Percentiles rank a stretch among this genome's conserved stretches.
Conservation (phyloP, 2,329 filamentous ascomycete genomes). For the Alternaria triticina region DNA sequence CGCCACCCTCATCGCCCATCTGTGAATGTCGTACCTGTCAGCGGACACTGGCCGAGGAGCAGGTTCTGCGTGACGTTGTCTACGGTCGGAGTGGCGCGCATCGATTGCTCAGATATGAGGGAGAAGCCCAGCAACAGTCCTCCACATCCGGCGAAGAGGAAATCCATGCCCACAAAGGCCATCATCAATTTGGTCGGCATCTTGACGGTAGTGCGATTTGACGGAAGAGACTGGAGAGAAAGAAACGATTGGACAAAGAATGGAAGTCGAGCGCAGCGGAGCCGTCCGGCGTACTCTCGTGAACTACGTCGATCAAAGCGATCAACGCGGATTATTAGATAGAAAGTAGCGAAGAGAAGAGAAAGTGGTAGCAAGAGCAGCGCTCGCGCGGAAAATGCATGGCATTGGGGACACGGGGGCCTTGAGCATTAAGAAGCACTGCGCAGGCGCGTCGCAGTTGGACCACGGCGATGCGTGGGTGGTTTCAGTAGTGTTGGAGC, state of each 20-base stretch:
- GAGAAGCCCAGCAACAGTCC: constrained; percentile 60
- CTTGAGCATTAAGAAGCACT: constrained; percentile 44
- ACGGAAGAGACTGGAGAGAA: constrained; percentile 12
- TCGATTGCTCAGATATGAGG: constrained; percentile 55
- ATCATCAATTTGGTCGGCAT: constrained; percentile 62
- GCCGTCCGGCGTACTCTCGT: constrained; percentile 49
- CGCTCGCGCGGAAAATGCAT: constrained; percentile 33
- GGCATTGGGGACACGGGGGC: constrained; percentile 30
- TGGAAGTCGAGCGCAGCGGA: constrained; percentile 42
- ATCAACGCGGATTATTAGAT: constrained; percentile 34
- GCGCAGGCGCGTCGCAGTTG: constrained; percentile 42
- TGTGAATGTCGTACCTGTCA: constrained; percentile 55
- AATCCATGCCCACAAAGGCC: constrained; percentile 58
- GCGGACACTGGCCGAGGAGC: constrained; percentile 59
- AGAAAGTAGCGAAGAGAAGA: constrained; percentile 39
- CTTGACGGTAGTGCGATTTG: constrained; percentile 31
- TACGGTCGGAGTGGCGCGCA: constrained; percentile 52
- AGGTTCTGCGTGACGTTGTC: constrained; percentile 60
- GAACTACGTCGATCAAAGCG: constrained; percentile 36
- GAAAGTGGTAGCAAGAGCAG: constrained; percentile 28
- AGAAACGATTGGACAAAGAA: constrained; percentile 29
- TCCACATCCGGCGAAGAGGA: constrained; percentile 60
- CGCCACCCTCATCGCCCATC: neutral
- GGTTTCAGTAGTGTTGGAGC: constrained; percentile 47
- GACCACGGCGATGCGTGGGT: constrained; percentile 34